These are phyloP conservation scores for Kodamaea nitidulidarum DNA, from an alignment of 805 yeast species.

Conservation along the genomic window DNA sequence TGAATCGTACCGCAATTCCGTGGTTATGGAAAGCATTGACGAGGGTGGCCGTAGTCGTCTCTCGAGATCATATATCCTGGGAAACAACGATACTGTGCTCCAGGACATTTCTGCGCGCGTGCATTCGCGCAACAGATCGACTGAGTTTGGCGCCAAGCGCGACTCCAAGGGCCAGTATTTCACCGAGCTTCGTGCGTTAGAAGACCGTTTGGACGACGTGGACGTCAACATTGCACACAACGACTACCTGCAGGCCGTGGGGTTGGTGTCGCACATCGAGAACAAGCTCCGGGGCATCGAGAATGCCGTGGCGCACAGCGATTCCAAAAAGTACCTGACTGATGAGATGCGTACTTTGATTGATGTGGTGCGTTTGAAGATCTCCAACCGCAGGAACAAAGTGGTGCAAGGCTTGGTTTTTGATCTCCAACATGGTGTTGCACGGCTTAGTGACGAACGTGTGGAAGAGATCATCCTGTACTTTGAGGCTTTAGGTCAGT, in stretches of 20 bases:
- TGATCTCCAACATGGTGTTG: constrained; percentile 34
- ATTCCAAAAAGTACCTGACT: constrained; percentile 12
- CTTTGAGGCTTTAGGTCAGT: constrained; percentile 32
- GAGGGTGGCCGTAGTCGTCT: constrained; percentile 26
- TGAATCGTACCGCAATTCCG: constrained; percentile 48
- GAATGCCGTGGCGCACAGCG: constrained; percentile 14
- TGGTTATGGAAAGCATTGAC: constrained; percentile 37
- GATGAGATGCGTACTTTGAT: constrained; percentile 29
- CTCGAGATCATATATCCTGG: constrained; percentile 26
- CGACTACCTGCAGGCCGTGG: constrained; percentile 46
- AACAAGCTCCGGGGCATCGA: constrained; percentile 28
- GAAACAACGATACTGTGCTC: constrained; percentile 35
- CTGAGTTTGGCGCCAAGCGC: constrained; percentile 32
- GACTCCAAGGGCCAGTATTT: constrained; percentile 32
- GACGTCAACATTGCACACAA: constrained; percentile 65
- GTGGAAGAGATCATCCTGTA: constrained; percentile 32
- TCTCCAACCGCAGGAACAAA: constrained; percentile 33
- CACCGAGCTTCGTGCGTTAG: constrained; percentile 49
- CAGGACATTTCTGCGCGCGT: constrained; percentile 60
- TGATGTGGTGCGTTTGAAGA: constrained; percentile 41
- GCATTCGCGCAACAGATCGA: constrained; percentile 55
- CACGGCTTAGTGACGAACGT: constrained; percentile 26
- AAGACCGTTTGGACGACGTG: constrained; percentile 62
- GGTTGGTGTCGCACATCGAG: constrained; percentile 36
- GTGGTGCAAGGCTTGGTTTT: constrained; percentile 36